Conservation (phyloP, 2,329 filamentous ascomycete species). For the Colletotrichum sp. region DNA sequence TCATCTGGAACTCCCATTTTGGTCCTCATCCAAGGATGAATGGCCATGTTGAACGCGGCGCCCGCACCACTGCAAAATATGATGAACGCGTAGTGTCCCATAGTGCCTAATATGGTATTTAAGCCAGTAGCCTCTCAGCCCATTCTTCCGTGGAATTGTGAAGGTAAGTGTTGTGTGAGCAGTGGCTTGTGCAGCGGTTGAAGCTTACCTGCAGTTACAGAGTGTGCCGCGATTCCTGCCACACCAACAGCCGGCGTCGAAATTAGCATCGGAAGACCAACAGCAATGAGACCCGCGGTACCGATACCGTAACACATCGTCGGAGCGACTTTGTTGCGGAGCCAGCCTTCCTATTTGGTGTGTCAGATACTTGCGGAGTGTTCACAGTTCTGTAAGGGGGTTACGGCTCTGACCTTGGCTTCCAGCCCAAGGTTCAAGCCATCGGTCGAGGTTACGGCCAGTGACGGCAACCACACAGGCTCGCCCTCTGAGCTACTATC, state of each 20-base stretch:
- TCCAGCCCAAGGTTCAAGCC: not conserved
- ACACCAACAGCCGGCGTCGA: not conserved
- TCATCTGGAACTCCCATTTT: accelerated
- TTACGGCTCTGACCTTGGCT: not conserved
- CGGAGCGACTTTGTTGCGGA: not conserved
- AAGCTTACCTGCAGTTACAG: not conserved
- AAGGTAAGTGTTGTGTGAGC: not conserved
- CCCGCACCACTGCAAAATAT: not conserved
- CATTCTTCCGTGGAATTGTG: accelerated
- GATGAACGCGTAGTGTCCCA: not conserved
- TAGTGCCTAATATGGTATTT: accelerated
- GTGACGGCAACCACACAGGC: not conserved
- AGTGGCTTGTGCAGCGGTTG: not conserved
- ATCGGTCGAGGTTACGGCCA: accelerated
- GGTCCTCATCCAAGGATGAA: not conserved
- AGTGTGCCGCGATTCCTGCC: not conserved
- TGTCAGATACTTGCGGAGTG: not conserved
- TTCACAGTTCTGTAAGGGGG: not conserved
- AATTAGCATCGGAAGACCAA: not conserved
- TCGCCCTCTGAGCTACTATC: accelerated
- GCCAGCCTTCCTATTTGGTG: not conserved
- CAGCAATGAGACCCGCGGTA: not conserved
- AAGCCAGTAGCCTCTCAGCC: not conserved
- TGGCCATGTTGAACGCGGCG: not conserved
- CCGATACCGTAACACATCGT: not conserved